Conservation (phyloP, 2,329 filamentous ascomycete genomes). For the Hymenoscyphus albidus region DNA sequence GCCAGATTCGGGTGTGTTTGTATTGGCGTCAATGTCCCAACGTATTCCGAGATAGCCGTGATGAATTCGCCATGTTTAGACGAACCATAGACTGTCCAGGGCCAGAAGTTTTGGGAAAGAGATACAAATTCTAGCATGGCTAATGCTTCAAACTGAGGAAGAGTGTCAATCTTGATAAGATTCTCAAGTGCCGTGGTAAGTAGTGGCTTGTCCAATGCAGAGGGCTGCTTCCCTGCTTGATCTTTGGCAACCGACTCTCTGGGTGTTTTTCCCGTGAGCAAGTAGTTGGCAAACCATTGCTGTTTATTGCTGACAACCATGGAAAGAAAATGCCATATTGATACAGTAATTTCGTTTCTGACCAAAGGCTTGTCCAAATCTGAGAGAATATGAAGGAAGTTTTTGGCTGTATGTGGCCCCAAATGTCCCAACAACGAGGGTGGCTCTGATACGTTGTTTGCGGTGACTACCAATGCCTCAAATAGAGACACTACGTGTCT, state of each 20-base stretch:
- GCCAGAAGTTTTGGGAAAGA: slow-evolving; percentile 89
- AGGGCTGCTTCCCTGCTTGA: slow-evolving; percentile 43
- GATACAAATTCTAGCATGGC: slow-evolving; percentile 84
- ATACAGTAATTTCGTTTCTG: slow-evolving; percentile 59
- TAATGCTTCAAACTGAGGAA: slow-evolving; percentile 63
- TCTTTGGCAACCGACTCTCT: slow-evolving; percentile 64
- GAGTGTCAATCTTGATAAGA: slow-evolving; percentile 60
- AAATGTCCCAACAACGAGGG: slow-evolving; percentile 93
- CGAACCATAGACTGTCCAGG: slow-evolving; percentile 82
- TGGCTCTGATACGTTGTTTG: slow-evolving; percentile 66
- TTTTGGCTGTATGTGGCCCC: slow-evolving; percentile 75
- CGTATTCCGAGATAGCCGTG: slow-evolving; percentile 65
- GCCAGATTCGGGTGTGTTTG: slow-evolving; percentile 52
- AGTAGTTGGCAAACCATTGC: slow-evolving; percentile 92
- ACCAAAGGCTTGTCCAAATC: slow-evolving; percentile 72
- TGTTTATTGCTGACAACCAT: slow-evolving; percentile 84
- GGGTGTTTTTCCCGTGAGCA: slow-evolving; percentile 84
- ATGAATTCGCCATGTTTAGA: slow-evolving; percentile 73
- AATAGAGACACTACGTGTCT: slow-evolving; percentile 64
- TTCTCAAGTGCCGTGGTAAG: slow-evolving; percentile 70
- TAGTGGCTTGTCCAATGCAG: slow-evolving; percentile 54
- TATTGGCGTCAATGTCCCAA: slow-evolving; percentile 54
- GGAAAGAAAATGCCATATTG: slow-evolving; percentile 82
- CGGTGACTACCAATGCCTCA: slow-evolving; percentile 67
- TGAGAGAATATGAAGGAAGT: slow-evolving; percentile 76